phyloP scores from a whole-genome alignment of 495 filamentous ascomycete species.

The Eremomyces bilateralis region DNA sequence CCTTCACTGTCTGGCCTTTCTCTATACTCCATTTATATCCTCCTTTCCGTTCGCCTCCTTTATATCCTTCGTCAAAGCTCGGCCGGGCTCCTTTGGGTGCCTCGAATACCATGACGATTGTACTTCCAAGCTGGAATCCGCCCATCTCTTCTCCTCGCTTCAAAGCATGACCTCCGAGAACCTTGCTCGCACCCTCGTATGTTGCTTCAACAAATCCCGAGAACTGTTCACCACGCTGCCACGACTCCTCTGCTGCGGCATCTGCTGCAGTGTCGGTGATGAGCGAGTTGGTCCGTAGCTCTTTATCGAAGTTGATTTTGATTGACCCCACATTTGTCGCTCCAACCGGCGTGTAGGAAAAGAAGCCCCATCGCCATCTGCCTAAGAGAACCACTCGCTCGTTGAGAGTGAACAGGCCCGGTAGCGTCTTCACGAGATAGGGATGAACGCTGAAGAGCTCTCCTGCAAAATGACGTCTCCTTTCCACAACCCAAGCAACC shows the following conservation, averaged over 20 bases:
- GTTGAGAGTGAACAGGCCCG: constrained; percentile 88
- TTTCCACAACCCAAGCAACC: constrained; percentile 79
- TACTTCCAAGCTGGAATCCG: constrained; percentile 88
- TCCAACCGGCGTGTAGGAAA: constrained; percentile 84
- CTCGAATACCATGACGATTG: constrained; percentile 92
- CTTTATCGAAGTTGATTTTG: constrained; percentile 88
- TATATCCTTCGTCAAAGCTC: constrained; percentile 44
- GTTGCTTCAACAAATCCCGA: constrained; percentile 77
- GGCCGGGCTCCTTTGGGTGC: constrained; percentile 46
- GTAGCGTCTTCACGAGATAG: constrained; percentile 76
- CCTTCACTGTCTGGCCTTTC: constrained; percentile 69
- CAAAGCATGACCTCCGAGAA: constrained; percentile 66
- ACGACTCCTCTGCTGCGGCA: constrained; percentile 53
- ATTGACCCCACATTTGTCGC: constrained; percentile 98
- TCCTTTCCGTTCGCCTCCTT: constrained; percentile 29
- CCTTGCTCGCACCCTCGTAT: constrained; percentile 52
- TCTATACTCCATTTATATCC: constrained; percentile 70
- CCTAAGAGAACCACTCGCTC: constrained; percentile 88
- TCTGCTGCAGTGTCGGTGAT: constrained; percentile 79
- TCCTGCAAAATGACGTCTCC: constrained; percentile 82
- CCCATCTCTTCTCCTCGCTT: constrained; percentile 90
- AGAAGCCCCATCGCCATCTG: constrained; percentile 93
- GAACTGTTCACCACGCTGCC: constrained; percentile 54
- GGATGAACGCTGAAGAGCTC: constrained; percentile 90
- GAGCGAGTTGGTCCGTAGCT: constrained; percentile 80